Percentiles rank a stretch among this genome's conserved stretches.
phyloP scores from a whole-genome alignment of 164 flowering plant species.

The Houttuynia cordata region DNA sequence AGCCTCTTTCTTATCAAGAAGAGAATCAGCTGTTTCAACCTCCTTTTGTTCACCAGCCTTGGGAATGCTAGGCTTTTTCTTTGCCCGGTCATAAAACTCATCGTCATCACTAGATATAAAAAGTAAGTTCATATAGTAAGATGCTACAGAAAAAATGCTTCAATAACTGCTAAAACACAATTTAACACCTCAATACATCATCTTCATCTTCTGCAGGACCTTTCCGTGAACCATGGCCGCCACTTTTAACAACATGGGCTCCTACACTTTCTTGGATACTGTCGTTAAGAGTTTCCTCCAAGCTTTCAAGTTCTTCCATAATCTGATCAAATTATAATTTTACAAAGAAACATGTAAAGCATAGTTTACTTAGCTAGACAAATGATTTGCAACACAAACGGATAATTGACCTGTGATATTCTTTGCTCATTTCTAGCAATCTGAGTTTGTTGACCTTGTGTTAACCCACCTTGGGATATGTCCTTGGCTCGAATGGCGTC shows the following conservation, averaged over 20 bases:
- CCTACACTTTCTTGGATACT: slow-evolving; percentile 92
- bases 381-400: not conserved
- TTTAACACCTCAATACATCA: slow-evolving; percentile 39
- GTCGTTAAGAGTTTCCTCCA: slow-evolving; percentile 96
- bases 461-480: slow-evolving; percentile 93
- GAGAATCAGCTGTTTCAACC: slow-evolving; percentile 85
- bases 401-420: slow-evolving; percentile 61
- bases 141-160: not conserved
- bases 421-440: slow-evolving; percentile 97
- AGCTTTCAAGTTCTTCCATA: slow-evolving; percentile 87
- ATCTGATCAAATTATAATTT: slow-evolving; percentile 27
- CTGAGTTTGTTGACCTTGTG: slow-evolving; percentile 99
- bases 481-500: slow-evolving; percentile 92
- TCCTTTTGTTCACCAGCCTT: slow-evolving; percentile 41
- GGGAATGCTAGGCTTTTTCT: slow-evolving; percentile 34
- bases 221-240: slow-evolving; percentile 33
- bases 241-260: slow-evolving; percentile 50
- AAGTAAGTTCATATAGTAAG: not conserved
- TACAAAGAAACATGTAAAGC: not conserved
- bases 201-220: slow-evolving; percentile 63
- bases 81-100: slow-evolving; percentile 92
- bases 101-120: slow-evolving; percentile 70
- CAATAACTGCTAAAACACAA: not conserved
- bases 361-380: not conserved
- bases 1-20: slow-evolving; percentile 82